These are phyloP conservation scores for Fusarium sp. DNA, from an alignment of 2,329 filamentous ascomycete genomes.

Conservation along the genomic window DNA sequence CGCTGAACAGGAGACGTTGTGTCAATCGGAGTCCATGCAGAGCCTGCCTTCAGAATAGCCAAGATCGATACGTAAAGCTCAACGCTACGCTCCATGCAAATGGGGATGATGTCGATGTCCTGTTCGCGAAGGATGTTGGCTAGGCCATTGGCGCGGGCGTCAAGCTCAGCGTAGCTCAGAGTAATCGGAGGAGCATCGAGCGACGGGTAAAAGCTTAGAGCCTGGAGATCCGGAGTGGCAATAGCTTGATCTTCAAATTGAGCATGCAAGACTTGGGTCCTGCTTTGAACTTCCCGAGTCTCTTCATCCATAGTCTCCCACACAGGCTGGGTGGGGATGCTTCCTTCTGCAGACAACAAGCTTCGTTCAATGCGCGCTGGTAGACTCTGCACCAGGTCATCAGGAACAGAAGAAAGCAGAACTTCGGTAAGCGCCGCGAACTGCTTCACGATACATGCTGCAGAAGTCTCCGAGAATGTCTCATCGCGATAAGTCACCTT, in stretches of 20 bases:
- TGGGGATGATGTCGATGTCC: slow-evolving; percentile 20
- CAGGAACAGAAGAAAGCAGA: background rate
- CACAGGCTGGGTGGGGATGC: background rate
- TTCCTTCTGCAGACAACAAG: slow-evolving; percentile 16
- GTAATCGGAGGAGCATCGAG: background rate
- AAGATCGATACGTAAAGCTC: slow-evolving; percentile 23
- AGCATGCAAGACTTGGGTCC: background rate
- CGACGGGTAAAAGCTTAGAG: slow-evolving; percentile 18
- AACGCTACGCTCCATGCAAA: slow-evolving; percentile 14
- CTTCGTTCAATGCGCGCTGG: background rate
- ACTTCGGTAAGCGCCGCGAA: background rate
- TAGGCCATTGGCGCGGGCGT: slow-evolving; percentile 14
- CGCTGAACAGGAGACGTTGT: slow-evolving; percentile 20
- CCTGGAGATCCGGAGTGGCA: background rate
- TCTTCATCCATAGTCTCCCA: background rate
- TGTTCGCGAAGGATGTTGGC: slow-evolving; percentile 16
- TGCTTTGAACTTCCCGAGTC: background rate
- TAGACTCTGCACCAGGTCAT: slow-evolving; percentile 3
- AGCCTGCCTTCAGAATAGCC: slow-evolving; percentile 26
- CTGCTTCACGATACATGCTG: slow-evolving; percentile 11
- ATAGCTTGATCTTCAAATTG: slow-evolving; percentile 28
- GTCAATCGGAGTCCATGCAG: slow-evolving; percentile 29
- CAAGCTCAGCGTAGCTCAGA: slow-evolving; percentile 23
- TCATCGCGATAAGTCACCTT: slow-evolving; percentile 24
- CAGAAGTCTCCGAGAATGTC: slow-evolving; percentile 3